phyloP scores from a whole-genome alignment of 495 filamentous ascomycete species.

The Aspergillus bertholletiae region DNA sequence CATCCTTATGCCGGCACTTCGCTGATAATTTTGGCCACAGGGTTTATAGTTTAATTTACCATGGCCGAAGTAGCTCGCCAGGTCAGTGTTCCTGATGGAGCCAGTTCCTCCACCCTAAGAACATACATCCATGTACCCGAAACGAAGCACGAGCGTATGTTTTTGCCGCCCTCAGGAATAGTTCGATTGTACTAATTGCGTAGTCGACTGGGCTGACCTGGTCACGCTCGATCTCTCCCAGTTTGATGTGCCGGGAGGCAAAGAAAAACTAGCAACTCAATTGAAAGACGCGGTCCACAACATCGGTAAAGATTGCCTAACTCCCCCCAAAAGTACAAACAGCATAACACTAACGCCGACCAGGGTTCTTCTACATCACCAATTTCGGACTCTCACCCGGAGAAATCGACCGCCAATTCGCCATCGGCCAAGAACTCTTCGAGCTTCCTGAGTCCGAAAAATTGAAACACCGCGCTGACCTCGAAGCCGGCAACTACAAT shows the following conservation, averaged over 20 bases:
- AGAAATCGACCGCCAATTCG: slow-evolving; percentile 49
- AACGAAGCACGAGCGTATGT: not conserved
- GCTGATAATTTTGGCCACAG: not conserved
- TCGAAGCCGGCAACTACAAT: slow-evolving; percentile 45
- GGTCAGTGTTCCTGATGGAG: not conserved
- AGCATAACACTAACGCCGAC: not conserved
- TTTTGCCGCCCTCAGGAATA: not conserved
- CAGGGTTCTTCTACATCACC: slow-evolving; percentile 48
- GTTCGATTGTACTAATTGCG: not conserved
- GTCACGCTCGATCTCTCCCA: slow-evolving; percentile 48
- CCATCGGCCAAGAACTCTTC: slow-evolving; percentile 45
- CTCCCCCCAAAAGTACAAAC: not conserved
- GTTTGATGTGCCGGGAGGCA: slow-evolving; percentile 47
- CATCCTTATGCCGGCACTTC: not conserved
- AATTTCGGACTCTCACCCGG: slow-evolving; percentile 48
- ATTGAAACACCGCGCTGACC: slow-evolving; percentile 40
- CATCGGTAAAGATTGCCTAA: slow-evolving; percentile 25
- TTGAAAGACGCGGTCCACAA: slow-evolving; percentile 47
- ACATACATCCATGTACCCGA: not conserved
- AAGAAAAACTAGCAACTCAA: slow-evolving; percentile 46
- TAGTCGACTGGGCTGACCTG: slow-evolving; percentile 45
- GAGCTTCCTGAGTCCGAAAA: slow-evolving; percentile 49
- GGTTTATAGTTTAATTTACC: not conserved
- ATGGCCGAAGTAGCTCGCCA: not conserved
- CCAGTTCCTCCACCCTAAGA: not conserved